These are phyloP conservation scores for Trichoderma endophyticum DNA, from an alignment of 2,329 filamentous ascomycete genomes.

Conservation along the genomic window DNA sequence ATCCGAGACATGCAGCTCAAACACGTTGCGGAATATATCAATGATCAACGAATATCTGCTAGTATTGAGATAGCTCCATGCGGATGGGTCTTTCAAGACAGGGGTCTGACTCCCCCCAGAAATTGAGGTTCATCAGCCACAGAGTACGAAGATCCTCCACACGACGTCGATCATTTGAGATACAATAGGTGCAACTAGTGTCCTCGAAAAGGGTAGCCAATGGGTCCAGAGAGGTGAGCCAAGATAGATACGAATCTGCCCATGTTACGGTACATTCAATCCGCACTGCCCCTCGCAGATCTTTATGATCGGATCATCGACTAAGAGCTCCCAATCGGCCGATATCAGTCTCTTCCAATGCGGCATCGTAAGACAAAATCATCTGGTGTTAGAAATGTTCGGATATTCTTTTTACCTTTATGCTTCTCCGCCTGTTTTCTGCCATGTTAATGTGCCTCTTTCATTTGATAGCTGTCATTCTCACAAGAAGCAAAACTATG, in stretches of 20 bases:
- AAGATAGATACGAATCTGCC: background rate
- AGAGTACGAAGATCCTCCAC: conserved; percentile 11
- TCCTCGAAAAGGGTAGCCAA: background rate
- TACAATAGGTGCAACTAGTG: background rate
- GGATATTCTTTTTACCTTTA: background rate
- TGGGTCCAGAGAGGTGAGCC: background rate
- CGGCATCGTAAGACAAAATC: background rate
- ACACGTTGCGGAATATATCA: background rate
- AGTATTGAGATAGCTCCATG: background rate
- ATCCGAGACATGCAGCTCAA: conserved; percentile 4
- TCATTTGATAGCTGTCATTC: background rate
- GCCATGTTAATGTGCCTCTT: background rate
- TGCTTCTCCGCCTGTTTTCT: background rate
- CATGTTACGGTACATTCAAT: background rate
- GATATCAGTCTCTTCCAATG: background rate
- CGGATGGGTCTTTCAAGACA: background rate
- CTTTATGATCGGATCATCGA: background rate
- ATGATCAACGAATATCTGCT: background rate
- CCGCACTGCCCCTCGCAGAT: background rate
- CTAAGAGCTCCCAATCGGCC: background rate
- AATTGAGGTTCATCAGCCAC: conserved; percentile 4
- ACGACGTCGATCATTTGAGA: background rate
- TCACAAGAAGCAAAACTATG: background rate
- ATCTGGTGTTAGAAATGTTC: background rate
- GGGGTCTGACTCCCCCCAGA: background rate